Conservation (phyloP, 306 rosid genomes). For the Vachellia pachyceras region DNA sequence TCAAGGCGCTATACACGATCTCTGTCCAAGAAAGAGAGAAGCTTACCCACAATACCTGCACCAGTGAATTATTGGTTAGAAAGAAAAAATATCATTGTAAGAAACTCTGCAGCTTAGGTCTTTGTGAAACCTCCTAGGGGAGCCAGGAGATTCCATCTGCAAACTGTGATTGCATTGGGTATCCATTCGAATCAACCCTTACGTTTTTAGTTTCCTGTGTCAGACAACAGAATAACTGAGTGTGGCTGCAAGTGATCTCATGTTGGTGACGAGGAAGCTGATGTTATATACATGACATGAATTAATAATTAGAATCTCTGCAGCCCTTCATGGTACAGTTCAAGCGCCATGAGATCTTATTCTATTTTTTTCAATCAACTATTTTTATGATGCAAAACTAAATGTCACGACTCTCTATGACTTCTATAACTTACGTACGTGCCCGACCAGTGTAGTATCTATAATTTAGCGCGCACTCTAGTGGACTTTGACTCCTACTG, state of each 20-base stretch:
- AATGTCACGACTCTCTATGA: too few relatives aligned
- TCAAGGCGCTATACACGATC: conserved; percentile 52
- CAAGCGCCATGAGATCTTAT: not conserved
- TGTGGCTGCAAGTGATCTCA: not conserved
- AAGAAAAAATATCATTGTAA: not conserved
- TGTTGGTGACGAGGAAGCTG: not conserved
- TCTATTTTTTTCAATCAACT: not conserved
- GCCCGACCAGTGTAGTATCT: too few relatives aligned
- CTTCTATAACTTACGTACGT: too few relatives aligned
- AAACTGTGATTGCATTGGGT: not conserved
- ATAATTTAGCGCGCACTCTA: too few relatives aligned
- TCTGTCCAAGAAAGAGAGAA: conserved; percentile 31
- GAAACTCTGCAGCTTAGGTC: not conserved
- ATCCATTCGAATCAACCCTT: not conserved
- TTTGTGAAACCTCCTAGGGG: too few relatives aligned
- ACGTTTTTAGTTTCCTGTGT: not conserved
- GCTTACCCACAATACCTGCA: conserved; percentile 38
- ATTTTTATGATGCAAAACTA: too few relatives aligned
- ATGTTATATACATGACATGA: not conserved
- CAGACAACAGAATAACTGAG: not conserved
- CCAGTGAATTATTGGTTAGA: conserved; percentile 67
- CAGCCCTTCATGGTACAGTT: not conserved
- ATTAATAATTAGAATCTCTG: not conserved
- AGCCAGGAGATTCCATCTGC: not conserved
- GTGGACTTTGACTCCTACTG: too few relatives aligned